phyloP scores from a whole-genome alignment of 2,329 filamentous ascomycete genomes.

The Spiromastix sp. region DNA sequence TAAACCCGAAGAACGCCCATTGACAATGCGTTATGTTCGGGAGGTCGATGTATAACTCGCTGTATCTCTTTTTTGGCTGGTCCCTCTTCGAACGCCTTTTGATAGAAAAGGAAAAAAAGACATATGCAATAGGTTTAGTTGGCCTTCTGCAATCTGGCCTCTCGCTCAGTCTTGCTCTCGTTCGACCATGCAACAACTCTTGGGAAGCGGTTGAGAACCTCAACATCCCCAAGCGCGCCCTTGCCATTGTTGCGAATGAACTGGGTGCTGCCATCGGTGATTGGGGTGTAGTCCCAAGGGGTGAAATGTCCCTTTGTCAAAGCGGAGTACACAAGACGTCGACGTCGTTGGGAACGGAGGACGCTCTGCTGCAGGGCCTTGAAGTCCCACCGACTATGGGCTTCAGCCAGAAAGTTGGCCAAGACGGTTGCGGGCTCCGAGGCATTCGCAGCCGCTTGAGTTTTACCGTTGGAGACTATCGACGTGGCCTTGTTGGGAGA shows the following conservation, averaged over 20 bases:
- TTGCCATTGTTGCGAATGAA: conserved; percentile 59
- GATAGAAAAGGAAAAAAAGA: too few relatives aligned
- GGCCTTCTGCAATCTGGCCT: too few relatives aligned
- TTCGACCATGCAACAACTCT: conserved; percentile 15
- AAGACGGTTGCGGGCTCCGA: conserved; percentile 42
- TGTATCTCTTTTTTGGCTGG: too few relatives aligned
- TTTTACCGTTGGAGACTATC: conserved; percentile 16
- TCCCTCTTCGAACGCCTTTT: too few relatives aligned
- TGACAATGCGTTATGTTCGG: too few relatives aligned
- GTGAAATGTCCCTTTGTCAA: conserved; percentile 66
- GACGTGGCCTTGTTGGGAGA: conserved; percentile 27
- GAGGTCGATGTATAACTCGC: too few relatives aligned
- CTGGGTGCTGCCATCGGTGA: conserved; percentile 40
- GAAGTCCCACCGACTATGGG: conserved; percentile 69
- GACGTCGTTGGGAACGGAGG: conserved; percentile 64
- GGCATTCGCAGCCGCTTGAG: conserved; percentile 26
- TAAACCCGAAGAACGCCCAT: too few relatives aligned
- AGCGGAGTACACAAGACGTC: conserved; percentile 69
- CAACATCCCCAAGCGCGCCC: conserved; percentile 31
- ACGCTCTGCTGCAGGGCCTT: conserved; percentile 64
- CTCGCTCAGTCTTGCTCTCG: neutral
- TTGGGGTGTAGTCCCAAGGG: conserved; percentile 77
- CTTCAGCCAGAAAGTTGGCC: conserved; percentile 62
- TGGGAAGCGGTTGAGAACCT: conserved; percentile 32
- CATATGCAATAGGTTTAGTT: too few relatives aligned